Base-by-base conservation (phyloP, 2,329 filamentous ascomycete species). In the Curvularia spicifera region DNA sequence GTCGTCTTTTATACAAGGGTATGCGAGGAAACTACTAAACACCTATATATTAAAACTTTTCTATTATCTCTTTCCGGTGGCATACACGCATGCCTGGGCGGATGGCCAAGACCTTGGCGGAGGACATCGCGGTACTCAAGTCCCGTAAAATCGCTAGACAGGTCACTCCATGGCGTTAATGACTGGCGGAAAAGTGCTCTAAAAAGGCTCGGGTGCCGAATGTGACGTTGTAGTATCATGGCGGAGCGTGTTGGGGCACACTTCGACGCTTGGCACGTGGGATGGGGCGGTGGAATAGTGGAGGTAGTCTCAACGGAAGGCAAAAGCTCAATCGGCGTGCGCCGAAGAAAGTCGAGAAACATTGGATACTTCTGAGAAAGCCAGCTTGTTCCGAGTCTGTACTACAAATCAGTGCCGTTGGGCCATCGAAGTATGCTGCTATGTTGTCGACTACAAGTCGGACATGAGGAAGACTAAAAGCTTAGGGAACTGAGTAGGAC, bases 51-150 rank as follows among this genome's bases (percentile, higher is more conserved):
- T 33, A 54, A 39, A 52, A 48, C 50, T 57, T 63, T 64, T 68
- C 62, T 61, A 64, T 53, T 29, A 45, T 18, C 20, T 18, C 12
- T 29, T n/a, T 42, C 29, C 50, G 46, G 55, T 54, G 51, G 35
- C 43, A 44, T 54, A 53, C 22, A 51, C 48, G 49, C 50, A 57
- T 48, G 51, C 52, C 53, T 48, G 55, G 56, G 54, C 53, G 59
- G 60, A 57, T 54, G 60, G 67, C 68, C 68, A 71, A 71, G 60
- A 39, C 42, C 68, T 71, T 69, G 68, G 68, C 67, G 44, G 49
- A 50, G 60, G 64, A 62, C 68, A 71, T 71, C 39, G 47, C 40
- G 68, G 68, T 71, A 64, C 68, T 71, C 68, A 68, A 37, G 20
- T 61, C 42, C 48, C 63, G 53, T 43, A 56, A 60, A 58, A 46